phyloP scores from a whole-genome alignment of 345 rosid species.

The Eucalyptus cloeziana region DNA sequence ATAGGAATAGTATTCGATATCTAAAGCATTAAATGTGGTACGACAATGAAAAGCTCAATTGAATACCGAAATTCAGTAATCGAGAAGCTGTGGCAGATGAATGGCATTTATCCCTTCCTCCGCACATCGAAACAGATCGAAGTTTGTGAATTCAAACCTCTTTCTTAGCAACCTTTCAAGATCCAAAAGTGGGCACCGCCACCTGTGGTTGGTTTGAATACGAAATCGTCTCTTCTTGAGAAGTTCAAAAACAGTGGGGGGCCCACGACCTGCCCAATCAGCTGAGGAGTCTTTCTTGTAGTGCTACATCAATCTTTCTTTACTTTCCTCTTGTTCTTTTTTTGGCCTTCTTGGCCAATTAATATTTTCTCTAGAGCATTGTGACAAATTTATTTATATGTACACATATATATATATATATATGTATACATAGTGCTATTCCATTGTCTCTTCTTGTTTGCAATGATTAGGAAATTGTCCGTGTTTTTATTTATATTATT shows the following conservation, averaged over 20 bases:
- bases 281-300: not conserved
- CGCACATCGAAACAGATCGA: not conserved
- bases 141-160: not conserved
- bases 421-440: not conserved
- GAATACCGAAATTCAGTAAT: not conserved
- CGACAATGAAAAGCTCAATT: rapidly evolving
- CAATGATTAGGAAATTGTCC: not conserved
- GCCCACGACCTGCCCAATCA: not conserved
- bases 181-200: not conserved
- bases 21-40: not conserved
- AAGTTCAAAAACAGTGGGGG: not conserved
- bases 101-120: not conserved
- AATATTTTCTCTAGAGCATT: not conserved
- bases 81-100: not conserved
- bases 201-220: not conserved
- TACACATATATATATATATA: not conserved
- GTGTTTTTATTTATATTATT: not conserved
- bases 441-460: not conserved
- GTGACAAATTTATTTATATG: not conserved
- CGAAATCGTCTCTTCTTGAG: not conserved
- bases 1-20: not conserved
- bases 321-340: not conserved
- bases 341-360: not conserved
- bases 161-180: not conserved
- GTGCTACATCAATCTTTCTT: not conserved